A percentile compares a stretch with the other conserved stretches of the same genome.
These are phyloP conservation scores for Citrus sinensis DNA, from an alignment of 345 rosid genomes.

Conservation along the genomic window DNA sequence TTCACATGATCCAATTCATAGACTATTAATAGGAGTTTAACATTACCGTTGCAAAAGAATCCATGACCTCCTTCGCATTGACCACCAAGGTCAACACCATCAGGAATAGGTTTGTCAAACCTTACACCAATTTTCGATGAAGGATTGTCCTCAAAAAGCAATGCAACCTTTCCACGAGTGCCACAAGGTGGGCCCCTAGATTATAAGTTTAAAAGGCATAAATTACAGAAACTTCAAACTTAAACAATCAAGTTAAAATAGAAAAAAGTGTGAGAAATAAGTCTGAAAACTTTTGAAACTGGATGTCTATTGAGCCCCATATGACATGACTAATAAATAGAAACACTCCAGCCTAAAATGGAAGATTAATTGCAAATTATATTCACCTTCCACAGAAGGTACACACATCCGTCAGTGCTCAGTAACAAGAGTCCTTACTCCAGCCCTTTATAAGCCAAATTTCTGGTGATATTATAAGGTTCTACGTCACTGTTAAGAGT, in stretches of 20 bases:
- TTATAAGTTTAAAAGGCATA: slow-evolving; percentile 1
- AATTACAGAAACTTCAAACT: slow-evolving; percentile 2
- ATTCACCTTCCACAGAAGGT: not conserved
- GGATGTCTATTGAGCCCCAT: not conserved
- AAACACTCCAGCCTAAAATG: not conserved
- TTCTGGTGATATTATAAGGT: not conserved
- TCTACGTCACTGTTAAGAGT: not conserved
- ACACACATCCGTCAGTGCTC: not conserved
- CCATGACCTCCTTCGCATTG: slow-evolving; percentile 69
- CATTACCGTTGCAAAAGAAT: slow-evolving; percentile 81
- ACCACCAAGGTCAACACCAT: slow-evolving; percentile 87
- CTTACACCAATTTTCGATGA: slow-evolving; percentile 79
- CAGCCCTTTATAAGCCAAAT: not conserved
- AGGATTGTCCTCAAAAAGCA: slow-evolving; percentile 69
- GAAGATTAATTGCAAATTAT: not conserved
- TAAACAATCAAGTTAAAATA: slow-evolving; percentile 12
- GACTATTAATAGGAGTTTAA: slow-evolving; percentile 1
- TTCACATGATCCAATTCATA: not conserved
- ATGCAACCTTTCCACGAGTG: slow-evolving; percentile 60
- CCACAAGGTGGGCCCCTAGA: slow-evolving; percentile 70
- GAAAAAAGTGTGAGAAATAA: slow-evolving; percentile 1
- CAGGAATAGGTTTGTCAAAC: slow-evolving; percentile 72
- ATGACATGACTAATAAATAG: not conserved
- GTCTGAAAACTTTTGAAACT: not conserved
- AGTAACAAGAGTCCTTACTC: not conserved